Evolutionary conservation across 2,329 filamentous ascomycete genomes (phyloP).

Genomic region (Sordariomycetes sp.): DNA sequence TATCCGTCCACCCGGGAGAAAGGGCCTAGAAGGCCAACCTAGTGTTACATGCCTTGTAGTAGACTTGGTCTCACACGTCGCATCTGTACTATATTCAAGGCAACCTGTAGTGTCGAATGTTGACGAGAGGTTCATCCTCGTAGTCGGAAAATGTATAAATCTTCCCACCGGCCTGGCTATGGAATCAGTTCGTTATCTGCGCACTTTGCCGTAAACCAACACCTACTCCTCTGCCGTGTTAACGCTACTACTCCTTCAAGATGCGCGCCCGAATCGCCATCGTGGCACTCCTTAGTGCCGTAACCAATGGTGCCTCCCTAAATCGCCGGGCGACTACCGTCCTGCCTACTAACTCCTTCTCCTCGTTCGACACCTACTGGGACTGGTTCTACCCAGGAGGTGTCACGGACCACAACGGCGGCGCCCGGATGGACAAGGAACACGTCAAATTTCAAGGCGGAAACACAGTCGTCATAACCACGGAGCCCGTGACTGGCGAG

Average conservation of each 20-base stretch:
- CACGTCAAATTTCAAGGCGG: constrained; percentile 26
- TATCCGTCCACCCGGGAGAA: too few relatives aligned
- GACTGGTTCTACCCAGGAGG: constrained; percentile 39
- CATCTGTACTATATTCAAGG: too few relatives aligned
- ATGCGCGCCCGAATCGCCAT: background rate
- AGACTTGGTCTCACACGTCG: too few relatives aligned
- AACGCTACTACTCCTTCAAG: background rate
- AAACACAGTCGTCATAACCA: constrained; percentile 27
- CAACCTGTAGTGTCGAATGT: too few relatives aligned
- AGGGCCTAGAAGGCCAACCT: too few relatives aligned
- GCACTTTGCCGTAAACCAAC: background rate
- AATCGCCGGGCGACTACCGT: constrained; percentile 12
- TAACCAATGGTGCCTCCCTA: background rate
- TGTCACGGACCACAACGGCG: constrained; percentile 37
- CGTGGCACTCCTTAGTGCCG: background rate
- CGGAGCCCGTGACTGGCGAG: constrained; percentile 26
- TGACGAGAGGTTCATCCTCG: too few relatives aligned
- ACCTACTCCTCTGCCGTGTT: background rate
- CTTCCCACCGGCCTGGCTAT: background rate
- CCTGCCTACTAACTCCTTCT: constrained; percentile 7
- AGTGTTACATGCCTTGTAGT: too few relatives aligned
- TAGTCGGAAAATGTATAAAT: background rate
- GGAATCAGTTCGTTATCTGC: background rate
- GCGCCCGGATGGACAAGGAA: constrained; percentile 34
- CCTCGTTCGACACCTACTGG: constrained; percentile 28